Percentiles rank a stretch among this genome's conserved stretches.
Conservation (phyloP, 768 basidiomycete species). For the Epithele typhae region DNA sequence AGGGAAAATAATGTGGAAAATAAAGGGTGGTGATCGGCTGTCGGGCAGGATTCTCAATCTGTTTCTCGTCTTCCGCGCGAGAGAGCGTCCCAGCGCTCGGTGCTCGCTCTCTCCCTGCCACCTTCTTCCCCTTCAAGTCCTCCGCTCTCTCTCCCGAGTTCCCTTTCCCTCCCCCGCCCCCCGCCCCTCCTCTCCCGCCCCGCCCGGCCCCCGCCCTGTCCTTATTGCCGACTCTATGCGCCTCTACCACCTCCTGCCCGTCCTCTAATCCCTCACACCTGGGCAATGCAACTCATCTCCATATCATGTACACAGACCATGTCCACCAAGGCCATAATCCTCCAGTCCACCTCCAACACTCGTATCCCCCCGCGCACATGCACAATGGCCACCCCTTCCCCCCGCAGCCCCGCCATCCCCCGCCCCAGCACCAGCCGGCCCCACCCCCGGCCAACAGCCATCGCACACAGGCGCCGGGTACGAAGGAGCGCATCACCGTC, state of each 20-base stretch:
- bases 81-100: constrained; percentile 8
- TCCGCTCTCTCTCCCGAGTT: constrained; percentile 9
- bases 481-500: constrained; percentile 62
- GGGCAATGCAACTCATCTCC: constrained; percentile 48
- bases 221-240: constrained; percentile 24
- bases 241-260: constrained; percentile 21
- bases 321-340: constrained; percentile 41
- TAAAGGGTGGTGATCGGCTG: constrained; percentile 11
- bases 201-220: constrained; percentile 13
- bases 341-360: constrained; percentile 29
- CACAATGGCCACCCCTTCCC: constrained; percentile 26
- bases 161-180: constrained; percentile 1
- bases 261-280: constrained; percentile 30
- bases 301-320: constrained; percentile 56
- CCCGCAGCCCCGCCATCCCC: constrained; percentile 16
- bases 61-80: constrained; percentile 16
- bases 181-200: constrained; percentile 2
- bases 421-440: constrained; percentile 3
- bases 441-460: constrained; percentile 13
- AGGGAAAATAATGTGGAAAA: constrained; percentile 5
- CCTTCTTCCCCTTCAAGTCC: constrained; percentile 8
- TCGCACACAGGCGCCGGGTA: constrained; percentile 19
- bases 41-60: constrained; percentile 6
- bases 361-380: constrained; percentile 28
- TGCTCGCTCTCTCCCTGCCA: constrained; percentile 10